A percentile compares a stretch with the other conserved stretches of the same genome.
Conservation (phyloP, 768 basidiomycete species). For the Mycena filopes region DNA sequence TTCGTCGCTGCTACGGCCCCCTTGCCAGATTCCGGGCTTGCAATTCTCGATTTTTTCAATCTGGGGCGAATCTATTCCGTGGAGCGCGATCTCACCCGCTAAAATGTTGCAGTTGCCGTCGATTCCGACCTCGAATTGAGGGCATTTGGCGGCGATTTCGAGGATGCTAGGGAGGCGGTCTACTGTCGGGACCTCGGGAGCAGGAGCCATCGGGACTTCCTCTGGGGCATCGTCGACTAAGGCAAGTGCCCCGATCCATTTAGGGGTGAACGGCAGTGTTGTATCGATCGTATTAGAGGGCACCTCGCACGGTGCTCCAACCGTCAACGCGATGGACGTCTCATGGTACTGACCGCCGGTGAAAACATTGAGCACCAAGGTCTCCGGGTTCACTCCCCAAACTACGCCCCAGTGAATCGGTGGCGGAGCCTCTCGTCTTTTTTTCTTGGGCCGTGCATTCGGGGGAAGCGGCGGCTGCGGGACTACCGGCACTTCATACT, state of each 20-base stretch:
- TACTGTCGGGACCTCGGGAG: background rate
- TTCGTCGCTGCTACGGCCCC: background rate
- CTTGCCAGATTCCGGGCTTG: conserved; percentile 22
- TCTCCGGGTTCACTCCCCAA: conserved; percentile 14
- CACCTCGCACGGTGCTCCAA: conserved; percentile 13
- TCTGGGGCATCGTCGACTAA: conserved; percentile 8
- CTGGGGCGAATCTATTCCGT: conserved; percentile 5
- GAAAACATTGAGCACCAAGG: conserved; percentile 11
- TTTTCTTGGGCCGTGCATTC: conserved; percentile 18
- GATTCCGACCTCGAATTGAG: conserved; percentile 21
- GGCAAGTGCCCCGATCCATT: conserved; percentile 17
- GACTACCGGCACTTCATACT: conserved; percentile 22
- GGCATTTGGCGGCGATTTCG: conserved; percentile 1
- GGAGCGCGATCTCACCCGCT: conserved; percentile 16
- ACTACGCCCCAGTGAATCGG: conserved; percentile 22
- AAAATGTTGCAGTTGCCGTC: conserved; percentile 15
- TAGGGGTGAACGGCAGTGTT: conserved; percentile 12
- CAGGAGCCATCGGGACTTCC: background rate
- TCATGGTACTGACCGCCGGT: conserved; percentile 18
- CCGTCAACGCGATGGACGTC: conserved; percentile 11
- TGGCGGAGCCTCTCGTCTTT: conserved; percentile 14
- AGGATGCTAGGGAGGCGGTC: conserved; percentile 16
- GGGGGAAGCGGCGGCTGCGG: conserved; percentile 15
- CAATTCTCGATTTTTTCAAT: conserved; percentile 14
- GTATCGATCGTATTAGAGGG: conserved; percentile 11